phyloP scores from a whole-genome alignment of 768 basidiomycete genomes.

The Tricholoma terreum region DNA sequence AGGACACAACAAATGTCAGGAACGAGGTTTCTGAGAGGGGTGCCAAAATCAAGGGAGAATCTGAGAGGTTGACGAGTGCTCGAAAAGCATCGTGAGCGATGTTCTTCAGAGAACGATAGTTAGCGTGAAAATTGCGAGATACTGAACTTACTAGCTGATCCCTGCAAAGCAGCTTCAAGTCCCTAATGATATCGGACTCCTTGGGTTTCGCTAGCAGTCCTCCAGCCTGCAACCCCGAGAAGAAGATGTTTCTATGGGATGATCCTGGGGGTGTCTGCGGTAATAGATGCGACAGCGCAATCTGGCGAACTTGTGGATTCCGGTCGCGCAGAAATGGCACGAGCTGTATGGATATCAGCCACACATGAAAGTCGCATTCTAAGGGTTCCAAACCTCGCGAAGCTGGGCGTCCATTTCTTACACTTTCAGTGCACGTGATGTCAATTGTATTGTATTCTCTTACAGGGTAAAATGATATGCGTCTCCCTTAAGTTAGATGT shows the following conservation, averaged over 20 bases:
- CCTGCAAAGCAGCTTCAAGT: slow-evolving; percentile 82
- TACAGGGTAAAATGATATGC: no score
- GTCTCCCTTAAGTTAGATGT: no score
- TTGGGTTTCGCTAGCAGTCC: slow-evolving; percentile 51
- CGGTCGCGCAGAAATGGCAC: slow-evolving; percentile 80
- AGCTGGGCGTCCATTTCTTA: slow-evolving; percentile 43
- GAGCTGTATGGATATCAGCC: slow-evolving; percentile 45
- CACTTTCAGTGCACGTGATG: slow-evolving; percentile 32
- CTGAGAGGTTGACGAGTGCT: slow-evolving; percentile 90
- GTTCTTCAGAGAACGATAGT: slow-evolving; percentile 44
- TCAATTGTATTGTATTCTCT: no score
- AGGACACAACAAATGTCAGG: slow-evolving; percentile 79
- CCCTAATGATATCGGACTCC: slow-evolving; percentile 69
- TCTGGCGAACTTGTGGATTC: slow-evolving; percentile 83
- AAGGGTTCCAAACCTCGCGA: slow-evolving; percentile 36
- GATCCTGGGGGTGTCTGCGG: slow-evolving; percentile 74
- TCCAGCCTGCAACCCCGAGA: slow-evolving; percentile 54
- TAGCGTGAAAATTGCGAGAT: neutral
- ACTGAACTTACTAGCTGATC: slow-evolving; percentile 69
- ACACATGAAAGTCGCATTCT: neutral
- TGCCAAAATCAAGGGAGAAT: slow-evolving; percentile 65
- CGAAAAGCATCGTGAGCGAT: slow-evolving; percentile 94
- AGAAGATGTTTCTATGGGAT: slow-evolving; percentile 72
- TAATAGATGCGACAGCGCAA: slow-evolving; percentile 82
- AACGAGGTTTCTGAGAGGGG: slow-evolving; percentile 72